These are phyloP conservation scores for Hemisphaericaspora lyxosophila DNA, from an alignment of 1,139 yeast species.

Conservation along the genomic window DNA sequence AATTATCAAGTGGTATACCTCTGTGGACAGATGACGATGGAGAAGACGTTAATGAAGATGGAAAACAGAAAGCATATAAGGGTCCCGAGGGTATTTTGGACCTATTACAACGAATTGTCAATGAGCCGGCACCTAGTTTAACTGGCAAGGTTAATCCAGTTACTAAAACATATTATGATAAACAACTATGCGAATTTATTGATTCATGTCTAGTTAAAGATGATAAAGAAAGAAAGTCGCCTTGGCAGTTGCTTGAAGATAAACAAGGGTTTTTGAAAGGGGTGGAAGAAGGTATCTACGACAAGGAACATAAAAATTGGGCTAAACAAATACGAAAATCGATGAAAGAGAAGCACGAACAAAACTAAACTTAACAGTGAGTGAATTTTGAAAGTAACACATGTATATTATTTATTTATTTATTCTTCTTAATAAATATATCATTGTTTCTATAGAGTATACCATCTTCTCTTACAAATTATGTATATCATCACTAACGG, in stretches of 20 bases:
- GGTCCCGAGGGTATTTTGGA: constrained; percentile 89
- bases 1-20: constrained; percentile 75
- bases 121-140: constrained; percentile 84
- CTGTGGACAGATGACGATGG: constrained; percentile 42
- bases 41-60: constrained; percentile 14
- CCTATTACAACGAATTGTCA: constrained; percentile 84
- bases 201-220: constrained; percentile 67
- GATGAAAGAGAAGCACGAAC: constrained; percentile 9
- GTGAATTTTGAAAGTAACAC: no score
- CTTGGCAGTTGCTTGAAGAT: constrained; percentile 51
- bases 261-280: constrained; percentile 45
- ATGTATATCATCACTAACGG: constrained; percentile 23
- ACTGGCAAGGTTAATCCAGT: constrained; percentile 25
- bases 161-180: constrained; percentile 30
- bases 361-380: constrained; percentile 3
- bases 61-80: constrained; percentile 5
- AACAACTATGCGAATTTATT: constrained; percentile 59
- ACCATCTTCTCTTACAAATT: constrained; percentile 5
- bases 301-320: constrained; percentile 50
- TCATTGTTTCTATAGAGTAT: neutral
- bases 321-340: constrained; percentile 43
- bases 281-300: constrained; percentile 40
- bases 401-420: no score
- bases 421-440: no score
- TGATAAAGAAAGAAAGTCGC: constrained; percentile 61